Base-by-base conservation (phyloP, 2,329 filamentous ascomycete species). In the Cytospora schulzeri region DNA sequence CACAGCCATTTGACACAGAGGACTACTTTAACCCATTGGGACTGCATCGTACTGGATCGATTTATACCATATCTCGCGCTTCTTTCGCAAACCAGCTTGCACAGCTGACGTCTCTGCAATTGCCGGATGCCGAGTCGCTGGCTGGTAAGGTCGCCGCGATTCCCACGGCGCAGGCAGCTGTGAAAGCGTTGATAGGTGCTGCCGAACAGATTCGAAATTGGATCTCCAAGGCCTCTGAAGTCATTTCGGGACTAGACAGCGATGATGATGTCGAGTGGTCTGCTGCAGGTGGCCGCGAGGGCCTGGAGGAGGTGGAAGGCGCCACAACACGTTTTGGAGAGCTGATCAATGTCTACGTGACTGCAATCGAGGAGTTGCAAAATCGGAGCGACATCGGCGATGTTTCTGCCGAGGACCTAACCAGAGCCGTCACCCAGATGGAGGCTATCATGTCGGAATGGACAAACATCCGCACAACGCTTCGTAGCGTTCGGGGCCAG, bases 241-340 rank as follows among this genome's bases (percentile, higher is more conserved):
- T 98, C 35, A 88, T 99, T 60, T 86, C 86, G 62, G 93, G 93
- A 6, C 81, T 99, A 51, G 93, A 98, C 75, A 93, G 93, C 60
- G 94, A 98, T 68, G 95, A 98, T 75, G 95, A 99, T 73, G 93
- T 98, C 19, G 94, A 98, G 76, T 99, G 95, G 95, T 93, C 95
- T 2, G 94, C 93, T 1, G 87, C 87, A 8, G 95, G 92, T 60
- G 95, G 95, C 2, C 83, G 90, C 67, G 91, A 94, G 76, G 91
- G 91, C 2, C 81, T 94, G 41, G 88, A 88, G 58, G 88, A 90
- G 69, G 88, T 90, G 28, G 88, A 90, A 71, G 85, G 80, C 69
- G 87, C 94, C 26, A 94, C 98, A 66, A 81, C 84, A 45, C 88
- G 91, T 57, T 99, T 98, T 71, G 93, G 97, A 73, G 87, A 89